Conservation (phyloP, 2,329 filamentous ascomycete species). For the Calonectria crousiana region DNA sequence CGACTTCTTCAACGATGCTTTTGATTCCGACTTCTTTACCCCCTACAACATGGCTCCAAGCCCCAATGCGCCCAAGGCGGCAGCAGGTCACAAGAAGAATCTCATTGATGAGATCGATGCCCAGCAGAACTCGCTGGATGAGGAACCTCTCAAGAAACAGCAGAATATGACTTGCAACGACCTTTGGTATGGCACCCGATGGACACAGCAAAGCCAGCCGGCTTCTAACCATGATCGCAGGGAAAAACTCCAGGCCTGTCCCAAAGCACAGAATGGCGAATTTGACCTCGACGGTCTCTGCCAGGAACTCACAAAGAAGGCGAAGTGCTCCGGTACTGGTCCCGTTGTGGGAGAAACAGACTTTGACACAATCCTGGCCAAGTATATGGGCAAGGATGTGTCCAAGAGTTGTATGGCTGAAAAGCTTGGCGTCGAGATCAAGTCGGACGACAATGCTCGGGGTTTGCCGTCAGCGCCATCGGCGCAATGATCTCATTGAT, state of each 20-base stretch:
- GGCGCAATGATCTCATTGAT: conserved; percentile 18
- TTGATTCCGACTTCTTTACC: conserved; percentile 83
- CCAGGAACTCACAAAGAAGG: conserved; percentile 93
- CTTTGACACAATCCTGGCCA: conserved; percentile 82
- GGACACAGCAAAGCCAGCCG: background rate
- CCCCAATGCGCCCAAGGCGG: conserved; percentile 46
- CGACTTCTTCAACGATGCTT: conserved; percentile 80
- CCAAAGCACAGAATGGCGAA: conserved; percentile 89
- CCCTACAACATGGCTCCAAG: conserved; percentile 78
- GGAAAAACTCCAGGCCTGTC: conserved; percentile 90
- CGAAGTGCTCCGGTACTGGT: conserved; percentile 91
- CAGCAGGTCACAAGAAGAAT: conserved; percentile 67
- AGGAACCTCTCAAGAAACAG: conserved; percentile 66
- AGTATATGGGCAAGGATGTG: conserved; percentile 66
- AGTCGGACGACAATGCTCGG: conserved; percentile 39
- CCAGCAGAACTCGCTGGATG: conserved; percentile 76
- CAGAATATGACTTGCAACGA: conserved; percentile 87
- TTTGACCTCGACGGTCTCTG: conserved; percentile 95
- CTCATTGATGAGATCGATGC: conserved; percentile 84
- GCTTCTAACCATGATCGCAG: conserved; percentile 66
- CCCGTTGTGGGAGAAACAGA: conserved; percentile 91
- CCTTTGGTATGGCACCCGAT: conserved; percentile 79
- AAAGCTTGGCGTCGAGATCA: conserved; percentile 72
- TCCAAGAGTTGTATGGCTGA: conserved; percentile 49
- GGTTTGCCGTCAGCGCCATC: conserved; percentile 35